Evolutionary conservation across 2,329 filamentous ascomycete species (phyloP), one percentile per base, ranked within the genome.

Genomic region (Emmonsia crescens): DNA sequence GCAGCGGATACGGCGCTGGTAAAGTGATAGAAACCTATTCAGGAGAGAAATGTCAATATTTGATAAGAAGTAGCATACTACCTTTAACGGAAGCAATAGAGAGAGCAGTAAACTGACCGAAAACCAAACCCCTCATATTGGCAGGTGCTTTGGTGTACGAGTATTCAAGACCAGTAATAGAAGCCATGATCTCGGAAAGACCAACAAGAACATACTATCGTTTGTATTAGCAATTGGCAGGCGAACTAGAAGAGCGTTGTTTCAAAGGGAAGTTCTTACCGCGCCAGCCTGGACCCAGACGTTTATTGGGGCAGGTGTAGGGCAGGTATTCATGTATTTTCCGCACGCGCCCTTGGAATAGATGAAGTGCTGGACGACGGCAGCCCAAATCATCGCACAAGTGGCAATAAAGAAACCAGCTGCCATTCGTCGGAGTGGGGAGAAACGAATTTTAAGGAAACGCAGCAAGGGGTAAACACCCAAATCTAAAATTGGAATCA

Each of bases 121-220:
- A 60, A 16, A 91, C 86, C n/a, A 91, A 79, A 1, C 85, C 88
- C 65, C 87, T 86, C 88, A 92, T 91, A 77, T 89, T 90, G 69
- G 82, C 83, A 38, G 87, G 87, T 0, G 86, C 85, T 74, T 88
- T 88, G 69, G 83, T 85, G 76, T 84, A 89, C 49, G 87, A 87
- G 65, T 88, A 88, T 71, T 89, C 86, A 66, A 86, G 82, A 1
- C 83, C 84, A 1, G 80, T 82, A 64, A 82, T 78, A 19, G 74
- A 77, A 0, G 66, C 67, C 52, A 70, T 63, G 48, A 69, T 69
- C 60, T 70, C 68, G 51, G 68, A 68, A 57, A 70, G 64, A 42
- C 65, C 68, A 54, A 70, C 66, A 27, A 70, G 64, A 21, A 70
- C 64, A 57, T 69, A 70, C 54, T 56, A 44, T 19, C 19, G 40